Conservation (phyloP, 164 flowering plant genomes). For the Dillenia suffruticosa region DNA sequence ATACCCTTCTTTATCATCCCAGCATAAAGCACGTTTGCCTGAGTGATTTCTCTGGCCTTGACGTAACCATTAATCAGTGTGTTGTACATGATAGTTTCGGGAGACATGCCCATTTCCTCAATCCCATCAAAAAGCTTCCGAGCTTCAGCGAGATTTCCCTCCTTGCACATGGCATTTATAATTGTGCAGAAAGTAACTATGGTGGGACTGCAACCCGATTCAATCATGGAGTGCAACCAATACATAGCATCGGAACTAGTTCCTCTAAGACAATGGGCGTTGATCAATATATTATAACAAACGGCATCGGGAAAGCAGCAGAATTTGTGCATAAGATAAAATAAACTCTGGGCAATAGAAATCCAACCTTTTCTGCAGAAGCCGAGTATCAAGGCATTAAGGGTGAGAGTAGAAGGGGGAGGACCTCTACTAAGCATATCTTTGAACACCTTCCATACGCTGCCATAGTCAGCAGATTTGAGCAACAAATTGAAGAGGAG, state of each 20-base stretch:
- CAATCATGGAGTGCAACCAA: constrained; percentile 53
- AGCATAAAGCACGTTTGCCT: constrained; percentile 49
- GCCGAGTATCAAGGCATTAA: constrained; percentile 61
- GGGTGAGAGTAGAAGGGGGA: constrained; percentile 37
- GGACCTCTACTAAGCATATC: constrained; percentile 74
- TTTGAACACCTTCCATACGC: constrained; percentile 70
- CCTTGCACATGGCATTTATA: constrained; percentile 65
- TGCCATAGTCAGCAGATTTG: constrained; percentile 57
- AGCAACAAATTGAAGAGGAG: constrained; percentile 50
- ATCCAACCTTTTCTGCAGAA: constrained; percentile 66
- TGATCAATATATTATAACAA: constrained; percentile 69
- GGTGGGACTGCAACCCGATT: constrained; percentile 53
- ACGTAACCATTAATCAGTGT: constrained; percentile 73
- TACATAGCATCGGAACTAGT: constrained; percentile 36
- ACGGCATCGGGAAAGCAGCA: constrained; percentile 50
- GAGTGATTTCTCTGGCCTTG: constrained; percentile 63
- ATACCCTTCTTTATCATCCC: constrained; percentile 67
- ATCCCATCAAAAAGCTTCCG: constrained; percentile 46
- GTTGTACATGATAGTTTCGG: constrained; percentile 51
- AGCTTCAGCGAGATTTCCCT: constrained; percentile 72
- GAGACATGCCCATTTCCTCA: constrained; percentile 38
- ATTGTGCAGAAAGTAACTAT: constrained; percentile 53
- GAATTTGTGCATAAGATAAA: constrained; percentile 62
- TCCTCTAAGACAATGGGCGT: constrained; percentile 58
- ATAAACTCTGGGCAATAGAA: constrained; percentile 52